Conservation (phyloP, 768 basidiomycete species). For the Heimioporus sp. region DNA sequence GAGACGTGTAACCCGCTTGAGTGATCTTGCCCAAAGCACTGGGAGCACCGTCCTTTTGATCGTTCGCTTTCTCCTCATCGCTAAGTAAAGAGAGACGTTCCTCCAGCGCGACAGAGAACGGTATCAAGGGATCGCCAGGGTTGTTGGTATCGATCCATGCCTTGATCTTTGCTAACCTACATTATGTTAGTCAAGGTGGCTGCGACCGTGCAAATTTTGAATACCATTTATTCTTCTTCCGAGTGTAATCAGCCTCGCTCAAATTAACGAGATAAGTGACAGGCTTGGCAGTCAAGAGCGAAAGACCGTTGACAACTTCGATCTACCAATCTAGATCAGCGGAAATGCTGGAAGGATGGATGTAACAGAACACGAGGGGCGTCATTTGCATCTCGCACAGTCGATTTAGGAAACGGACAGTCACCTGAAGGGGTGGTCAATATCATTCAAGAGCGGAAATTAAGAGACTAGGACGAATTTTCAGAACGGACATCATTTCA, state of each 20-base stretch:
- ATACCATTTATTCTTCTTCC: constrained; percentile 99
- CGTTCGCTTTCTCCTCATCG: constrained; percentile 70
- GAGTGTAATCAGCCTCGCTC: constrained; percentile 88
- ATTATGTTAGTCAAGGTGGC: background rate
- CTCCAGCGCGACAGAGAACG: constrained; percentile 95
- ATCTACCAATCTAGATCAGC: constrained; percentile 49
- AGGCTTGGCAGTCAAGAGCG: constrained; percentile 93
- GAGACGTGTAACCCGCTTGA: constrained; percentile 84
- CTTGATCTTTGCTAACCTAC: constrained; percentile 93
- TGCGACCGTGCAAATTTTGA: background rate
- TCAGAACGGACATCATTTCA: constrained; percentile 63
- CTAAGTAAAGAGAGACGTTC: constrained; percentile 72
- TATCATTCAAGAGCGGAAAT: background rate
- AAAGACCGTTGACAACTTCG: constrained; percentile 85
- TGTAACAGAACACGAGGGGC: too few relatives aligned
- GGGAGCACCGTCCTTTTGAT: constrained; percentile 73
- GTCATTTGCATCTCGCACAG: background rate
- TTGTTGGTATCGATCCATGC: constrained; percentile 97
- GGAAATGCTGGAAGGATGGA: background rate
- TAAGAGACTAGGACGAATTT: constrained; percentile 3
- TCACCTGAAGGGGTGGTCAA: constrained; percentile 23
- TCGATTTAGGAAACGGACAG: constrained; percentile 7
- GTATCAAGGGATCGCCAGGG: constrained; percentile 93
- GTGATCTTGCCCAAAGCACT: constrained; percentile 91
- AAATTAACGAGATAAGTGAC: constrained; percentile 98